phyloP scores from a whole-genome alignment of 2,329 filamentous ascomycete species.

The Aspergillus persii region DNA sequence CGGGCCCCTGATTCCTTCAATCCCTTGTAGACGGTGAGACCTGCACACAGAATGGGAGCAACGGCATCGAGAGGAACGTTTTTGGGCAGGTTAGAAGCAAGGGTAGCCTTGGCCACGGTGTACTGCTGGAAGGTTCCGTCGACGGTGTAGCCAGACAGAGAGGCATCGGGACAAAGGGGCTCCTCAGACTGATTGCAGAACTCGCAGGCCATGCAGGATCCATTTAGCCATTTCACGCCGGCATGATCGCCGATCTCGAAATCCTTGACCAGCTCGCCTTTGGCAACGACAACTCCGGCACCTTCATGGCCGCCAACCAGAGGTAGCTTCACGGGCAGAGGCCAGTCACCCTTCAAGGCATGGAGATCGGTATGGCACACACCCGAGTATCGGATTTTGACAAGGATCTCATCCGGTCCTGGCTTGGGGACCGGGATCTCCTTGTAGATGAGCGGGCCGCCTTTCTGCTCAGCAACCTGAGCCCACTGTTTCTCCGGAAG shows the following conservation, averaged over 20 bases:
- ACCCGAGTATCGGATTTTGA: slow-evolving; percentile 87
- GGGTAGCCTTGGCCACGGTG: slow-evolving; percentile 78
- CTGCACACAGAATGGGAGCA: slow-evolving; percentile 77
- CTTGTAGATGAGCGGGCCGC: slow-evolving; percentile 58
- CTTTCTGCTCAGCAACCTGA: slow-evolving; percentile 80
- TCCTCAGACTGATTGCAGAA: slow-evolving; percentile 82
- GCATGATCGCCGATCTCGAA: slow-evolving; percentile 79
- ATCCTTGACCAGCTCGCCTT: slow-evolving; percentile 73
- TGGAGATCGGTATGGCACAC: slow-evolving; percentile 87
- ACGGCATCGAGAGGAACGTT: slow-evolving; percentile 72
- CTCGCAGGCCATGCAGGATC: slow-evolving; percentile 76
- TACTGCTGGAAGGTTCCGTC: slow-evolving; percentile 95
- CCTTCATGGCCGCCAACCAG: slow-evolving; percentile 79
- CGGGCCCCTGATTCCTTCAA: slow-evolving; percentile 75
- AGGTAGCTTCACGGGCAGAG: slow-evolving; percentile 75
- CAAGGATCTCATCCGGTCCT: slow-evolving; percentile 82
- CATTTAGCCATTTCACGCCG: slow-evolving; percentile 91
- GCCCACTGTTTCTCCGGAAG: slow-evolving; percentile 88
- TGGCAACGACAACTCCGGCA: slow-evolving; percentile 78
- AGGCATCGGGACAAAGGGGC: slow-evolving; percentile 72
- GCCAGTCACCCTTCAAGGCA: slow-evolving; percentile 88
- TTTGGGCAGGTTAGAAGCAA: slow-evolving; percentile 79
- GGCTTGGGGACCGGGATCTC: slow-evolving; percentile 75
- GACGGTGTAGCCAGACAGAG: slow-evolving; percentile 86
- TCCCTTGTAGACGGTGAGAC: slow-evolving; percentile 89